phyloP scores from a whole-genome alignment of 805 yeast genomes.

The Starmerella khaoyaiensis region DNA sequence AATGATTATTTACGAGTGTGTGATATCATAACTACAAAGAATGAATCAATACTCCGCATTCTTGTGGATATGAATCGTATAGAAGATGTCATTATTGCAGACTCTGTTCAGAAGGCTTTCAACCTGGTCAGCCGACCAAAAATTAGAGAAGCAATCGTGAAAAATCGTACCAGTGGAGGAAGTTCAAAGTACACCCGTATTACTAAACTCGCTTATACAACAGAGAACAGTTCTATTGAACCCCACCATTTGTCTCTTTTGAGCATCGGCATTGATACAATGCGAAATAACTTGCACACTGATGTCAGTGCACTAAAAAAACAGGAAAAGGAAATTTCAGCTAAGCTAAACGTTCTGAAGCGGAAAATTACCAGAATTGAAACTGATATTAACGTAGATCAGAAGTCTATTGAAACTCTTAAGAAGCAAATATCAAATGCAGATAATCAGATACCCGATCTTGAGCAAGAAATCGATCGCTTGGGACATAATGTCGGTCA shows the following conservation, averaged over 20 bases:
- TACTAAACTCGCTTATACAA: background rate
- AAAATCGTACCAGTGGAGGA: background rate
- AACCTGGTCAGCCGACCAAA: background rate
- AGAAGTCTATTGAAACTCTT: too few species aligned
- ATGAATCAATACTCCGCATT: slow-evolving; percentile 7
- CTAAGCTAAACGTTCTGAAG: too few species aligned
- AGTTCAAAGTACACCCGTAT: background rate
- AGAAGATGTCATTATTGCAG: slow-evolving; percentile 9
- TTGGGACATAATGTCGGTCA: too few species aligned
- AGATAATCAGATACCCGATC: too few species aligned
- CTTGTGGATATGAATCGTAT: slow-evolving; percentile 25
- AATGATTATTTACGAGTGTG: slow-evolving; percentile 36
- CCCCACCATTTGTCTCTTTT: background rate
- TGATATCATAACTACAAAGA: slow-evolving; percentile 47
- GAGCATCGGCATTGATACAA: background rate
- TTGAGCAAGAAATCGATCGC: too few species aligned
- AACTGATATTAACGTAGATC: too few species aligned
- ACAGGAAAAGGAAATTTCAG: too few species aligned
- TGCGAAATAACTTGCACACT: too few species aligned
- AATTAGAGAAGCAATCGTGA: background rate
- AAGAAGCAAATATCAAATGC: too few species aligned
- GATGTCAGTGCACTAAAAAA: too few species aligned
- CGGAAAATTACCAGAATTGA: too few species aligned
- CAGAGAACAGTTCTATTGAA: background rate
- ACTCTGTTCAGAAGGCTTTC: background rate